These are phyloP conservation scores for Kodamaea sp. DNA, from an alignment of 1,139 yeast genomes.

Conservation along the genomic window DNA sequence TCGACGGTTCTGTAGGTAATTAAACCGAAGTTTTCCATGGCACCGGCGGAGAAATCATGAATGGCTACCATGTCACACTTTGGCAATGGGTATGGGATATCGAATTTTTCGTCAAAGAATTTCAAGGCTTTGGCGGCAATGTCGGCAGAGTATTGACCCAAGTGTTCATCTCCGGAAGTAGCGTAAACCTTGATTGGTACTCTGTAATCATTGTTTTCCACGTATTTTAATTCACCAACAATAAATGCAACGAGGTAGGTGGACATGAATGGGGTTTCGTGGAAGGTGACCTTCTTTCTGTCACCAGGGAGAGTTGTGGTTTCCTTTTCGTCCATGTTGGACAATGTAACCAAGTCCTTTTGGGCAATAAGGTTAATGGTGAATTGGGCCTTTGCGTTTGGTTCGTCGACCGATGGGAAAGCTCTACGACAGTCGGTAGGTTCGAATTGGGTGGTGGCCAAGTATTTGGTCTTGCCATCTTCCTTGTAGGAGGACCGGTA, in stretches of 20 bases:
- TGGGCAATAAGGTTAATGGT: constrained; percentile 64
- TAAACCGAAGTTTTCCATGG: constrained; percentile 65
- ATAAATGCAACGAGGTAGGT: constrained; percentile 30
- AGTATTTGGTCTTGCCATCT: constrained; percentile 59
- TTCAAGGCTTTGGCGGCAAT: constrained; percentile 54
- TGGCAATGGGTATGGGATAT: constrained; percentile 60
- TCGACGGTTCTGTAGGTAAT: constrained; percentile 58
- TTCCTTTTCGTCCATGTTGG: constrained; percentile 73
- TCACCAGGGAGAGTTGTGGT: constrained; percentile 46
- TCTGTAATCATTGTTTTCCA: constrained; percentile 28
- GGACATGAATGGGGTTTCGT: constrained; percentile 24
- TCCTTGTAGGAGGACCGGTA: constrained; percentile 74
- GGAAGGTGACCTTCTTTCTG: constrained; percentile 51
- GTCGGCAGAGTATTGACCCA: constrained; percentile 51
- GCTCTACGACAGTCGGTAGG: constrained; percentile 86
- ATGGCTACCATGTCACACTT: constrained; percentile 59
- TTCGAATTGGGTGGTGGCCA: constrained; percentile 84
- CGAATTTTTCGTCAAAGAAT: constrained; percentile 53
- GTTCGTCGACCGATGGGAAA: constrained; percentile 83
- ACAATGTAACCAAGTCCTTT: constrained; percentile 61
- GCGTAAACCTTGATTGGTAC: constrained; percentile 57
- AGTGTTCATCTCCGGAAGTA: constrained; percentile 51
- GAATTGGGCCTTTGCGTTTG: constrained; percentile 72
- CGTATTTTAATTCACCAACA: constrained; percentile 37
- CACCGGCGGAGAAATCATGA: constrained; percentile 60